Base-by-base conservation (phyloP, 169 alveolate genomes). In the Sarcocystis neurona region DNA sequence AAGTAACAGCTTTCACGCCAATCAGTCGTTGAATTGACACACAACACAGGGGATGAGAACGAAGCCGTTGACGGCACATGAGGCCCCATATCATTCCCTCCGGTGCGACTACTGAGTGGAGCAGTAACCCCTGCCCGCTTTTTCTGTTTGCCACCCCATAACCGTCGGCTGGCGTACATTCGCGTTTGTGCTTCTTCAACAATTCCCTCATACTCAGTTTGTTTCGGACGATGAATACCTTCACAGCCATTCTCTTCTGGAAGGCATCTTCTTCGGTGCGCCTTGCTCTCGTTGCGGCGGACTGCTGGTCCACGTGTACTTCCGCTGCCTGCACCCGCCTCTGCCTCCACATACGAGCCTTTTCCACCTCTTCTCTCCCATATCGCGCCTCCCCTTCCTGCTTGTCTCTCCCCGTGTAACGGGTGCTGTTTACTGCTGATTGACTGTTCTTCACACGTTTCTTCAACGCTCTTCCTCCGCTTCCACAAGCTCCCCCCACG, bases 1-100 rank as follows among this genome's bases (percentile, higher is more conserved):
- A 79, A 85, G 68, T 87, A 82, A 79, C 95, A 91, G 44, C 85
- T 63, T 74, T 87, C 91, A 66, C 86, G 60, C 95, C 95, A 93
- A 39, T 84, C 80, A 53, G 88, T 79, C 37, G 70, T 20, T 39
- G 60, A 47, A 41, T 34, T 46, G 12, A 79, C 53, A 27, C 77
- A 75, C 34, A 15, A 75, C 46, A 53, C 32, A 47, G 34, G 41
- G 48, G 27, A n/a, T 23, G 47, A 72, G 10, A n/a, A 32, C 85
- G 32, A 20, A 30, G 20, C 85, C 68, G 46, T 43, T 15, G 53
- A 37, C 80, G 20, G 56, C 80, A 20, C 37, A 5, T 8, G 53
- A 15, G 30, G 85, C 85, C 1, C 44, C 68, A 6, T 30, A 44
- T 12, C 34, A 18, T 1, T 3, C 41, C 66, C 66, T 27, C 77